Evolutionary conservation across 495 filamentous ascomycete genomes (phyloP).

Genomic region (Lophium mytilinum): DNA sequence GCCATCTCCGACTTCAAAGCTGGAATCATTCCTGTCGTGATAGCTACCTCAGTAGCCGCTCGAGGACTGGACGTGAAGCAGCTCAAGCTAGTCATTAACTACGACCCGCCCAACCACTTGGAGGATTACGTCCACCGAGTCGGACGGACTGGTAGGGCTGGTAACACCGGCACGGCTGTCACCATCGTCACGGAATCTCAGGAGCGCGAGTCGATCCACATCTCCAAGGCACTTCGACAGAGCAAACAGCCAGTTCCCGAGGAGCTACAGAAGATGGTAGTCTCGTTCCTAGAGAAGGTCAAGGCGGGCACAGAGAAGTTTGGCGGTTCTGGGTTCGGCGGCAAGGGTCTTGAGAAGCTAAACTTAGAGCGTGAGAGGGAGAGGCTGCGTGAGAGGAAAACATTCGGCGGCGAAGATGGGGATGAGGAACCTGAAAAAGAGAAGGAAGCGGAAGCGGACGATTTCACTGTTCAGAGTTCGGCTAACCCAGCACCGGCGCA

Average conservation of each 20-base stretch:
- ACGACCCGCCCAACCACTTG: conserved; percentile 89
- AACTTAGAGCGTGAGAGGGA: conserved; percentile 85
- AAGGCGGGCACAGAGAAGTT: conserved; percentile 86
- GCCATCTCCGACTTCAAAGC: conserved; percentile 94
- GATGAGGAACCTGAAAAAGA: conserved; percentile 46
- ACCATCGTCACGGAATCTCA: conserved; percentile 83
- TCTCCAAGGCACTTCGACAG: conserved; percentile 88
- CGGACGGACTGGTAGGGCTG: conserved; percentile 89
- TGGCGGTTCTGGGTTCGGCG: conserved; percentile 76
- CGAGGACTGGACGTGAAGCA: conserved; percentile 95
- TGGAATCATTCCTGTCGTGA: conserved; percentile 78
- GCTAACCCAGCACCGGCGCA: conserved; percentile 11
- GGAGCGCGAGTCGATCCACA: conserved; percentile 80
- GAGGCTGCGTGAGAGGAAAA: conserved; percentile 76
- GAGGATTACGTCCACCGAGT: conserved; percentile 98
- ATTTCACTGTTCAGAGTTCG: conserved; percentile 28
- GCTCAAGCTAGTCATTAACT: conserved; percentile 93
- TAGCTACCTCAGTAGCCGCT: conserved; percentile 93
- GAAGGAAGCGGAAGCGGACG: conserved; percentile 35
- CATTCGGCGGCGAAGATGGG: conserved; percentile 83
- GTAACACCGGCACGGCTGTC: conserved; percentile 88
- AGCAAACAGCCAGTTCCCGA: conserved; percentile 78
- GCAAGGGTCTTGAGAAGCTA: conserved; percentile 84
- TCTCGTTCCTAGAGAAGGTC: conserved; percentile 76
- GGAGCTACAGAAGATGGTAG: conserved; percentile 54